Base-by-base conservation (phyloP, 2,329 filamentous ascomycete species). In the Pseudomassariella vexata region DNA sequence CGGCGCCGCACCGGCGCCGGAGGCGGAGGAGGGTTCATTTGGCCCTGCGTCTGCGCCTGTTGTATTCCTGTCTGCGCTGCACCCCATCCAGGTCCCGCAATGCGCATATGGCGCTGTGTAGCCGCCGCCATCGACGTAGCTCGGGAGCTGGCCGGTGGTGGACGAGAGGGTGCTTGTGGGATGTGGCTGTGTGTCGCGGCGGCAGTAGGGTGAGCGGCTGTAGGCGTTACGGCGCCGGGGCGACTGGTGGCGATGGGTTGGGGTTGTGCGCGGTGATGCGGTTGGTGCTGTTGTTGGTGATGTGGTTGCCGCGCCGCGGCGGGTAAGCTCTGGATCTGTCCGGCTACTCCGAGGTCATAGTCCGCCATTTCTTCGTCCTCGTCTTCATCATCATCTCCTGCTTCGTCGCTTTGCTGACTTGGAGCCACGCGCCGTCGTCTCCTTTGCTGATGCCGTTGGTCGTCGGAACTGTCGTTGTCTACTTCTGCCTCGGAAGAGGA, bases 361-460 rank as follows among this genome's bases (percentile, higher is more conserved):
- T 45, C 41, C n/a, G 49, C 48, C 24, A 46, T 49, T 0, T 50
- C 46, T 3, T 41, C 45, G 7, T 48, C 45, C 2, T 39, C 43
- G 2, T 45, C 37, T 4, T 39, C 37, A 16, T 33, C 39, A 16
- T 35, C 28, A 21, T 38, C 39, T n/a, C 19, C 24, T 12, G 22
- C 30, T 28, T 37, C 19, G 7, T 19, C 19, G 31, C 14, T 33
- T 24, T 12, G 12, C 23, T 4, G 10, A 18, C 18, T 27, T 26
- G 6, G 32, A 23, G n/a, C n/a, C n/a, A n/a, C n/a, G 30, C 28
- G 16, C 31, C 41, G 5, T 40, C 35, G 7, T 42, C 44, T 4
- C 37, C 29, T 12, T 40, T 35, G 22, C 26, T 25, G 22, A 10
- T 40, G 25, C 17, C 36, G 22, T 24, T 35, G 40, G 23, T 19